phyloP scores from a whole-genome alignment of 108 stramenopile genomes.

The Nitzschia sp. region DNA sequence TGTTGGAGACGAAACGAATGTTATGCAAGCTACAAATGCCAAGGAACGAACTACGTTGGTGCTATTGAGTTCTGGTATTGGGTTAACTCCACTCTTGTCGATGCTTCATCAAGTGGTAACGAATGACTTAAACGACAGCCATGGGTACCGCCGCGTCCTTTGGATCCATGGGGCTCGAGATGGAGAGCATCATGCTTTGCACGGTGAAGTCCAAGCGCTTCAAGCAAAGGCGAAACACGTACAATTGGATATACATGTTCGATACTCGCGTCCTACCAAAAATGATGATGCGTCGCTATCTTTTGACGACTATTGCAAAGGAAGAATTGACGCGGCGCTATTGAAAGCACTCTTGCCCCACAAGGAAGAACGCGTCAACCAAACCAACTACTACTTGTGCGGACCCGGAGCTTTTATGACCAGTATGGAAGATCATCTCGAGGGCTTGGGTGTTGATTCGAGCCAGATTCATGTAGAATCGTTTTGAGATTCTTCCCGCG shows the following conservation, averaged over 20 bases:
- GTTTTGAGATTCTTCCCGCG: no score
- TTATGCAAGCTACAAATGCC: neutral
- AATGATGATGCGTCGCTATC: neutral
- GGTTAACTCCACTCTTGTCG: constrained; percentile 37
- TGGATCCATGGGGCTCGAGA: constrained; percentile 4
- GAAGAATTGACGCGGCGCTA: neutral
- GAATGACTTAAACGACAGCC: neutral
- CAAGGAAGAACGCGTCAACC: neutral
- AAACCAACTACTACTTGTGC: constrained; percentile 27
- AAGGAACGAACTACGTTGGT: neutral
- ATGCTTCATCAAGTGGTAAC: constrained; percentile 31
- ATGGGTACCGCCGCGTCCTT: neutral
- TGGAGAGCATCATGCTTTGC: constrained; percentile 6
- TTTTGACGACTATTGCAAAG: neutral
- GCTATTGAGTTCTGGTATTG: constrained; percentile 39
- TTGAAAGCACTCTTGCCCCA: neutral
- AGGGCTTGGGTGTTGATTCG: constrained; percentile 10
- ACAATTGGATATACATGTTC: constrained; percentile 1
- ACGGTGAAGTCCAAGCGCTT: constrained; percentile 20
- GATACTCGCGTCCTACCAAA: neutral
- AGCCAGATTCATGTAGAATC: constrained; percentile 27
- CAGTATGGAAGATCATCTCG: constrained; percentile 23
- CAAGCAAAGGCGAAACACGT: neutral
- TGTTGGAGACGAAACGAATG: neutral
- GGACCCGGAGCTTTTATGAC: constrained; percentile 14